These are phyloP conservation scores for Barnettozyma botsteinii DNA, from an alignment of 805 yeast genomes.

Conservation along the genomic window DNA sequence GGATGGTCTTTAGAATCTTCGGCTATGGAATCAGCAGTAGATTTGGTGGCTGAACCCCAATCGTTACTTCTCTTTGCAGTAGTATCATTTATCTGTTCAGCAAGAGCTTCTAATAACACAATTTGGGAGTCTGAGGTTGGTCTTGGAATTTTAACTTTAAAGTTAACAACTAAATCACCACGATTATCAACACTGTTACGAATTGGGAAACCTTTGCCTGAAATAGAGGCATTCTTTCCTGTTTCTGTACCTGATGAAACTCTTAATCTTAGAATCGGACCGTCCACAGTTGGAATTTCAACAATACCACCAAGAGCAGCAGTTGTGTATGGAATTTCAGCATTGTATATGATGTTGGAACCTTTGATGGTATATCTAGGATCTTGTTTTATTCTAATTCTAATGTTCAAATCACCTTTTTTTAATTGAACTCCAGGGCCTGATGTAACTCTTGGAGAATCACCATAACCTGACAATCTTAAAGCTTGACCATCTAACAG, in stretches of 20 bases:
- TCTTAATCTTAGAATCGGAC: conserved; percentile 66
- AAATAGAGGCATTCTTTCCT: conserved; percentile 67
- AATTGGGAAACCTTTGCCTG: conserved; percentile 83
- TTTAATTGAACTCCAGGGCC: conserved; percentile 61
- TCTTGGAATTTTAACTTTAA: conserved; percentile 63
- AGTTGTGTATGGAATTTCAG: conserved; percentile 84
- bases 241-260: conserved; percentile 81
- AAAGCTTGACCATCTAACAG: conserved; percentile 80
- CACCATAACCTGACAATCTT: conserved; percentile 85
- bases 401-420: conserved; percentile 84
- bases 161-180: conserved; percentile 75
- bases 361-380: conserved; percentile 61
- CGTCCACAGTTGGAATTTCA: conserved; percentile 87
- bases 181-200: conserved; percentile 46
- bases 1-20: conserved; percentile 28
- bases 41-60: conserved; percentile 12
- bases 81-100: conserved; percentile 80
- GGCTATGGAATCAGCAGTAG: not conserved
- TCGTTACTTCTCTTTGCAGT: conserved; percentile 58
- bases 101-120: conserved; percentile 87
- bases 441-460: conserved; percentile 72
- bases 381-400: conserved; percentile 75
- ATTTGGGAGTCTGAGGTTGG: conserved; percentile 82
- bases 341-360: conserved; percentile 57
- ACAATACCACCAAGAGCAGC: conserved; percentile 94